A percentile compares a stretch with the other conserved stretches of the same genome.
Conservation (phyloP, 2,329 filamentous ascomycete species). For the Xylariaceae sp. region DNA sequence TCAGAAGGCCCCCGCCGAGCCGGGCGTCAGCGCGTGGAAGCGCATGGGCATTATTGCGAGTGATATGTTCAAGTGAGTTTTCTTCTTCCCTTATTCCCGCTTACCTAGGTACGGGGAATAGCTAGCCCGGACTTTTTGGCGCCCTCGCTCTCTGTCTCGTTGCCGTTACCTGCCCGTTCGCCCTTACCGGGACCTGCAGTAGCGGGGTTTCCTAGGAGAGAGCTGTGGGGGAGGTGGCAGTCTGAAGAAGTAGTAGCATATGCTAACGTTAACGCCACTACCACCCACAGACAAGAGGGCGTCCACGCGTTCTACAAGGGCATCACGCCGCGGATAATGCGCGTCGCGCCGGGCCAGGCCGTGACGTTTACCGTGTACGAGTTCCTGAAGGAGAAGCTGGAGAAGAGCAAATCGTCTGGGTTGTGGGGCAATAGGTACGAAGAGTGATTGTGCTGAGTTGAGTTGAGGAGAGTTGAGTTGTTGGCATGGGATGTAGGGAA, state of each 20-base stretch:
- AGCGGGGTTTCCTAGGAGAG: too few relatives aligned
- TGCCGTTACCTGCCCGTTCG: too few relatives aligned
- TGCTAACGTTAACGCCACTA: not conserved
- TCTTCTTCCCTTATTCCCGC: not conserved
- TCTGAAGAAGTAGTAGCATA: too few relatives aligned
- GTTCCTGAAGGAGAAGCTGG: conserved; percentile 72
- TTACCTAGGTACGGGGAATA: not conserved
- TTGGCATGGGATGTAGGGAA: not conserved
- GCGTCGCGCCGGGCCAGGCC: conserved; percentile 92
- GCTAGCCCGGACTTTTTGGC: too few relatives aligned
- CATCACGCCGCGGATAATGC: conserved; percentile 96
- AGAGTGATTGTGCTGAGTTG: conserved; percentile 44
- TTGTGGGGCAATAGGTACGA: conserved; percentile 67
- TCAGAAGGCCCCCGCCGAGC: conserved; percentile 83
- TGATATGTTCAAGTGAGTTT: conserved; percentile 77
- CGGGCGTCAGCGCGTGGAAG: conserved; percentile 77
- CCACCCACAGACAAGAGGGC: conserved; percentile 77
- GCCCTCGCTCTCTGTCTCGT: too few relatives aligned
- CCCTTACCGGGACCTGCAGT: too few relatives aligned
- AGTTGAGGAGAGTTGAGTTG: too few relatives aligned
- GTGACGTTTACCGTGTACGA: conserved; percentile 79
- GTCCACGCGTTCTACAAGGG: conserved; percentile 98
- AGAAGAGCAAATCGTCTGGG: conserved; percentile 63
- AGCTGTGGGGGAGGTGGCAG: not conserved
- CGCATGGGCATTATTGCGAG: conserved; percentile 77